Conservation (phyloP, 2,329 filamentous ascomycete species). For the Sclerotinia spermophila region DNA sequence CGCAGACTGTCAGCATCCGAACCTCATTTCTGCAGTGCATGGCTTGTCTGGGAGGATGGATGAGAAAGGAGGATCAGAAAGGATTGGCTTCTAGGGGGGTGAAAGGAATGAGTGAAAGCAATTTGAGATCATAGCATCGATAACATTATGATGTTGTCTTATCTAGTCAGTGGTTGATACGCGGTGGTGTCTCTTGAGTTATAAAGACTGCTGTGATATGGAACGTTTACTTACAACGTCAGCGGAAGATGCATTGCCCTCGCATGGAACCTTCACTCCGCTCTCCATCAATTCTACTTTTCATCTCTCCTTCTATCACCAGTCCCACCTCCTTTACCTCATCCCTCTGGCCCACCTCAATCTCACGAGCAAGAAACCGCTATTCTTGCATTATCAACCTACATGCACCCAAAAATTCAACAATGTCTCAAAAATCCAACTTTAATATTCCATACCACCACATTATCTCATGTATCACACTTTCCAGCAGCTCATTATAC, state of each 20-base stretch:
- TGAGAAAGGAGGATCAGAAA: background rate
- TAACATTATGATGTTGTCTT: background rate
- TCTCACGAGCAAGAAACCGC: background rate
- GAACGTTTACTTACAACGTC: background rate
- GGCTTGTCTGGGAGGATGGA: background rate
- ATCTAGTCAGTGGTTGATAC: background rate
- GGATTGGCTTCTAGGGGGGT: background rate
- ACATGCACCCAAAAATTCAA: background rate
- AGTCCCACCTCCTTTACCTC: background rate
- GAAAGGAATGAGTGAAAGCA: background rate
- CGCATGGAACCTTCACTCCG: background rate
- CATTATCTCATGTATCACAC: too few species aligned
- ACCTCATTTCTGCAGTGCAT: background rate
- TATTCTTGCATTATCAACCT: background rate
- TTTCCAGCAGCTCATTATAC: background rate
- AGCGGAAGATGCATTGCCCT: background rate
- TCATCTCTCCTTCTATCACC: background rate
- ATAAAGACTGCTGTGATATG: background rate
- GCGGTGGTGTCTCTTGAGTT: background rate
- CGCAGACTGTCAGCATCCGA: background rate
- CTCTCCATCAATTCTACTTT: background rate
- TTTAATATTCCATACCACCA: background rate
- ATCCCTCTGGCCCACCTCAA: background rate
- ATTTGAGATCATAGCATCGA: background rate
- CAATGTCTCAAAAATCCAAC: background rate